Evolutionary conservation across 805 yeast genomes (phyloP), one percentile per base, ranked within the genome.

Genomic region (Vanderwaltozyma tropicalis): DNA sequence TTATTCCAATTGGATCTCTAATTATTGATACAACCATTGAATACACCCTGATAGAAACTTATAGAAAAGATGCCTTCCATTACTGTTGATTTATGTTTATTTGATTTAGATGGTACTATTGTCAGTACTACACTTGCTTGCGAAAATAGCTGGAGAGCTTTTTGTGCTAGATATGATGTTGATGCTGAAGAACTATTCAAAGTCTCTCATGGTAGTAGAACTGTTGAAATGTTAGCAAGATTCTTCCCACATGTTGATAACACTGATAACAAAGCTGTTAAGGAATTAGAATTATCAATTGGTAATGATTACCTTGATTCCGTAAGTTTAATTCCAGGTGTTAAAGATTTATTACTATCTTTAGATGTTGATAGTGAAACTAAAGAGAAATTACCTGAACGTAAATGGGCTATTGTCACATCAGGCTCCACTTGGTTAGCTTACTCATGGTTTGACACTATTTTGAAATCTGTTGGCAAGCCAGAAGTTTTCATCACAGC

Each of bases 51-150:
- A n/a, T n/a, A n/a, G n/a, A n/a, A n/a, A n/a, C n/a, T 6, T 21
- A 21, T 21, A 7, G 6, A 7, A 21, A 25, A 16, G 5, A 37
- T 37, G 39, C 31, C 39, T 12, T 12, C 30, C 1, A 31, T 38
- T 20, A 33, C 39, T 8, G 51, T 47, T 20, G 50, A 48, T 32
- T 35, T 44, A 11, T 48, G 52, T 40, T 71, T 80, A 37, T 82
- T 82, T 55, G 94, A 82, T 61, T 70, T 85, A 35, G 92, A 82
- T 53, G 94, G 92, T 27, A 82, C 92, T 24, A 63, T 82, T 44
- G 82, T 82, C 45, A 73, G 77, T 56, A 78, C 89, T 26, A 80
- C 86, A 32, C 72, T 71, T 34, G 82, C 87, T 38, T 80, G 81
- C 40, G 82, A 78, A 52, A 74, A 71, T 52, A 73, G 80, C 56